Conservation (phyloP, 2,329 filamentous ascomycete species). For the Fusarium marasasianum region DNA sequence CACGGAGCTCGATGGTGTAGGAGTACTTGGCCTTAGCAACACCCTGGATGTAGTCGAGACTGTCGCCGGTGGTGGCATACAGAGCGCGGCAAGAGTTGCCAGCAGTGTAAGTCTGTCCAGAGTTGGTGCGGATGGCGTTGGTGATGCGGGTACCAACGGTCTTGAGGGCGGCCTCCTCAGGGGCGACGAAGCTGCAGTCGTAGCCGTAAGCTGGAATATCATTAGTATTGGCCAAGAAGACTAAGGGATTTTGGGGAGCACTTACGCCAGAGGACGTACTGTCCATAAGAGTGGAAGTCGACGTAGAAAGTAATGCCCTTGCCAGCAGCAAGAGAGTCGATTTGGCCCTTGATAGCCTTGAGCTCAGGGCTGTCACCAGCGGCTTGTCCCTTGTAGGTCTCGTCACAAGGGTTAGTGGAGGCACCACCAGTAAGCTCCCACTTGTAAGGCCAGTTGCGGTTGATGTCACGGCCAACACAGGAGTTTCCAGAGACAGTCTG, state of each 20-base stretch:
- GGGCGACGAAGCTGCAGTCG: slow-evolving; percentile 22
- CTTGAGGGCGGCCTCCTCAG: slow-evolving; percentile 20
- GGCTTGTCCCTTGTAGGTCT: slow-evolving; percentile 57
- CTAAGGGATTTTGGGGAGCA: slow-evolving; percentile 51
- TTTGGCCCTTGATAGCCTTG: slow-evolving; percentile 52
- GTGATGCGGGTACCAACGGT: slow-evolving; percentile 15
- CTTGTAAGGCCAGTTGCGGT: slow-evolving; percentile 68
- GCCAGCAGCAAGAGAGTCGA: slow-evolving; percentile 42
- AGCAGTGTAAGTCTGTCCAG: slow-evolving; percentile 34
- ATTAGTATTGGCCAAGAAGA: slow-evolving; percentile 55
- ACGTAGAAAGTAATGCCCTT: slow-evolving; percentile 67
- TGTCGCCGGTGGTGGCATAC: slow-evolving; percentile 63
- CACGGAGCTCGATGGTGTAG: slow-evolving; percentile 53
- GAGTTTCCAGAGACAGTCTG: slow-evolving; percentile 50
- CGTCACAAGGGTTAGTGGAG: slow-evolving; percentile 60
- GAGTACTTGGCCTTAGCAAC: slow-evolving; percentile 53
- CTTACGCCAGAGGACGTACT: slow-evolving; percentile 67
- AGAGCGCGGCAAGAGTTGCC: slow-evolving; percentile 69
- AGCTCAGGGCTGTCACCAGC: slow-evolving; percentile 62
- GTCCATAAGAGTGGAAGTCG: slow-evolving; percentile 72
- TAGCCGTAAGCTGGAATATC: slow-evolving; percentile 53
- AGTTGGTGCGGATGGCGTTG: slow-evolving; percentile 13
- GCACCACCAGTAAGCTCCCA: slow-evolving; percentile 62
- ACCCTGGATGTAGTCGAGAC: slow-evolving; percentile 57
- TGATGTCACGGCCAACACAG: slow-evolving; percentile 65